phyloP scores from a whole-genome alignment of 2,329 filamentous ascomycete genomes.

The Hymenoscyphus salicellus region DNA sequence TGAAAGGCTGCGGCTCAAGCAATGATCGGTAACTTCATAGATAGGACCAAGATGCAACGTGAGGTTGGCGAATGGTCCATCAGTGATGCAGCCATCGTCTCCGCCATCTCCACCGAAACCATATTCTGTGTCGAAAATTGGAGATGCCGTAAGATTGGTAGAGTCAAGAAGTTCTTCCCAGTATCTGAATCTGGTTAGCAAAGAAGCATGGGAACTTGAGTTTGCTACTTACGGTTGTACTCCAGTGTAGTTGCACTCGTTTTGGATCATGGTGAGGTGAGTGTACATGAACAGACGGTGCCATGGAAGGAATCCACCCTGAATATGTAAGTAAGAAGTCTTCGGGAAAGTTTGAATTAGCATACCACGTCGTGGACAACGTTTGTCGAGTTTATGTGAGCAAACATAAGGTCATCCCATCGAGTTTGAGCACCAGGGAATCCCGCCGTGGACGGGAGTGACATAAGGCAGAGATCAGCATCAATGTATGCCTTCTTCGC shows the following conservation, averaged over 20 bases:
- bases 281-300: conserved; percentile 3
- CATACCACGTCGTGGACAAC: background rate
- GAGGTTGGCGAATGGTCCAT: conserved; percentile 26
- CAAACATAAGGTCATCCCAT: background rate
- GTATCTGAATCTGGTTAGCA: background rate
- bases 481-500: background rate
- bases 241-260: conserved; percentile 1
- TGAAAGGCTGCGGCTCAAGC: conserved; percentile 20
- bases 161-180: conserved; percentile 13
- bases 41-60: conserved; percentile 24
- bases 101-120: conserved; percentile 18
- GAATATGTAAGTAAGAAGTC: no score
- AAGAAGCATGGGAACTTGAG: no score
- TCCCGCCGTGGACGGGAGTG: background rate
- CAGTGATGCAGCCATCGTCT: conserved; percentile 4
- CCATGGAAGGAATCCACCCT: background rate
- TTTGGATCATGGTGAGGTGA: background rate
- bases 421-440: conserved; percentile 2
- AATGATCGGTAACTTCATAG: conserved; percentile 20
- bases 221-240: background rate
- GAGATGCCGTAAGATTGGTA: conserved; percentile 6
- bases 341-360: no score
- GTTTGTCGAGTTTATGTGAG: background rate
- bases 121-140: conserved; percentile 7
- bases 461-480: conserved; percentile 5